These are phyloP conservation scores for Mycena citricolor DNA, from an alignment of 1,284 basidiomycete species.

Conservation along the genomic window DNA sequence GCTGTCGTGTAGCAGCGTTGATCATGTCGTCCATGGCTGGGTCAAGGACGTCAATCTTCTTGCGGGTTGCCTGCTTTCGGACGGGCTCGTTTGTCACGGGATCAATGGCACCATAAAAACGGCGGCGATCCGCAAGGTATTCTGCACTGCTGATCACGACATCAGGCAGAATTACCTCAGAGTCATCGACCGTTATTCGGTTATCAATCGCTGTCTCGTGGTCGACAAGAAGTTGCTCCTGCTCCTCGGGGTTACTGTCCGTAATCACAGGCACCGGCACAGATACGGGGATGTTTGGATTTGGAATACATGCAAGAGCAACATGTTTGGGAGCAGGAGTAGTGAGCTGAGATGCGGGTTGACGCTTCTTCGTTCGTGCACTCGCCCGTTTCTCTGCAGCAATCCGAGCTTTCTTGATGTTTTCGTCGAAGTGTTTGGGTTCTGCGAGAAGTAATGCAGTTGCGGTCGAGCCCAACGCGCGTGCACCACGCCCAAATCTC, in stretches of 20 bases:
- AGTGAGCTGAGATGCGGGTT: not conserved
- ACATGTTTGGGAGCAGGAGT: conserved; percentile 4
- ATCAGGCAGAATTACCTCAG: too few species aligned
- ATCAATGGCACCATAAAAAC: not conserved
- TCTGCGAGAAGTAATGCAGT: conserved; percentile 23
- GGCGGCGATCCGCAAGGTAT: not conserved
- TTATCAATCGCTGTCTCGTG: too few species aligned
- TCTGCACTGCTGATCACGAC: too few species aligned
- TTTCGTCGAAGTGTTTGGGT: conserved; percentile 18
- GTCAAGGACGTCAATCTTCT: conserved; percentile 6
- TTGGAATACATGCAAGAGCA: not conserved
- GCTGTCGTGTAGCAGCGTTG: conserved; percentile 6
- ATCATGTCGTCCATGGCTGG: conserved; percentile 15
- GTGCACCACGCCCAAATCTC: conserved; percentile 24
- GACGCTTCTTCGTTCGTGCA: conserved; percentile 15
- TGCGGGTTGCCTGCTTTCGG: conserved; percentile 8
- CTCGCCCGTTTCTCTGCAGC: conserved; percentile 20
- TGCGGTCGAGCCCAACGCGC: conserved; percentile 10
- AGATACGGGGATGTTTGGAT: not conserved
- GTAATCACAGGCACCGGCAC: not conserved
- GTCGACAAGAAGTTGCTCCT: too few species aligned
- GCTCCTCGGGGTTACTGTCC: too few species aligned
- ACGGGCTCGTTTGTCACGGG: not conserved
- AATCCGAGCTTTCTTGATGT: conserved; percentile 23
- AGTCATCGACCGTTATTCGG: too few species aligned